phyloP scores from a whole-genome alignment of 179 eudicot species.

The Patellifolia procumbens region DNA sequence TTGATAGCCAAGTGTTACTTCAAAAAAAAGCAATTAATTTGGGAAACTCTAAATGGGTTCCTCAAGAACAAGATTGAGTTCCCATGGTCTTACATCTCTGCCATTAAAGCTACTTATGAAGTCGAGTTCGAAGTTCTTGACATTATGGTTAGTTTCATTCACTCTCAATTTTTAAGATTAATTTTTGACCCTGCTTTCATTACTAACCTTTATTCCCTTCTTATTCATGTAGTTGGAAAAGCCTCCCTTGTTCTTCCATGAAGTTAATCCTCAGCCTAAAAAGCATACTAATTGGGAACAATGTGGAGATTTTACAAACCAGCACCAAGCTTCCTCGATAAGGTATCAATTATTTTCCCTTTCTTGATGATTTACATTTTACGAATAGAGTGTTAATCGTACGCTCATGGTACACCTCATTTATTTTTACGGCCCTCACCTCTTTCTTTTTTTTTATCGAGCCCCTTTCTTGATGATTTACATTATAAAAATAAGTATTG shows the following conservation, averaged over 20 bases:
- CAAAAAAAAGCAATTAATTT: constrained; percentile 62
- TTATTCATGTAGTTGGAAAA: constrained; percentile 42
- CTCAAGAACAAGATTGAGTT: constrained; percentile 71
- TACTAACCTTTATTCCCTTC: background rate
- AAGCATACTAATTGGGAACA: constrained; percentile 69
- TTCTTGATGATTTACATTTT: no score
- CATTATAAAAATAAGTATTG: no score
- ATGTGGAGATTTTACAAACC: constrained; percentile 52
- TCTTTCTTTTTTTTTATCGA: no score
- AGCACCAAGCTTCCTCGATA: constrained; percentile 49
- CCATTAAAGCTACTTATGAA: constrained; percentile 37
- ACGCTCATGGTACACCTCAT: no score
- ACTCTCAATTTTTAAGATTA: no score
- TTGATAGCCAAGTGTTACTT: constrained; percentile 64
- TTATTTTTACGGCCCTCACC: no score
- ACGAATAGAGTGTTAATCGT: background rate
- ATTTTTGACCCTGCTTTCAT: no score
- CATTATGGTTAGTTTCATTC: constrained; percentile 48
- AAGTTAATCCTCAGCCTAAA: constrained; percentile 52
- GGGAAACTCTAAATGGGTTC: constrained; percentile 62
- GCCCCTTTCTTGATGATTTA: no score
- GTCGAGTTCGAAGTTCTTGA: constrained; percentile 36
- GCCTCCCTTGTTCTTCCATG: constrained; percentile 52
- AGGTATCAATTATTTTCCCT: constrained; percentile 52
- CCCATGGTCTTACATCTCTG: constrained; percentile 59